These are phyloP conservation scores for Yamadazyma taylorii DNA, from an alignment of 1,139 yeast genomes.

Conservation along the genomic window DNA sequence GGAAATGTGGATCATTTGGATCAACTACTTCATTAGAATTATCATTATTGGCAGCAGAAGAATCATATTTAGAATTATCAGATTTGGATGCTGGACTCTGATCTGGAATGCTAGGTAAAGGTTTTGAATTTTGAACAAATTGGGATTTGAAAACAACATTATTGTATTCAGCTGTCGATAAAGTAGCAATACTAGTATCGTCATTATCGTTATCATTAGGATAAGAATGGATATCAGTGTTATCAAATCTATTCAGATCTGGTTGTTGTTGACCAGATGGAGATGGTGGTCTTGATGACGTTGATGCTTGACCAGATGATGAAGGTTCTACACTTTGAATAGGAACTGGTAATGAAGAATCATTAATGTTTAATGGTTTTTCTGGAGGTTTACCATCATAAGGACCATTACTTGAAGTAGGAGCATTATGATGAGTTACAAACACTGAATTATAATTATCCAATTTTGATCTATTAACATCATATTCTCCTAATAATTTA, in stretches of 20 bases:
- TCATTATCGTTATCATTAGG: slow-evolving; percentile 25
- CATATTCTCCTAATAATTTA: slow-evolving; percentile 70
- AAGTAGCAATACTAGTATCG: slow-evolving; percentile 41
- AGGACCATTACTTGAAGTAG: slow-evolving; percentile 4
- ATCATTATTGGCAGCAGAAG: not conserved
- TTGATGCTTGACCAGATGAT: no score
- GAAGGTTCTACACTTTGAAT: no score
- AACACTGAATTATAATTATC: slow-evolving; percentile 31
- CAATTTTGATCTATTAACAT: slow-evolving; percentile 40
- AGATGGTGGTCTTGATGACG: no score
- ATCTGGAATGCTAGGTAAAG: slow-evolving; percentile 28
- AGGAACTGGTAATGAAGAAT: not conserved
- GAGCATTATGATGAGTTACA: slow-evolving; percentile 14
- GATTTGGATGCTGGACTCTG: slow-evolving; percentile 3
- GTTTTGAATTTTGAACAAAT: slow-evolving; percentile 26
- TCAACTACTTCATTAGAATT: not conserved
- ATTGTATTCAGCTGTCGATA: slow-evolving; percentile 56
- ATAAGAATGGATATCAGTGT: not conserved
- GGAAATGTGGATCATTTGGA: not conserved
- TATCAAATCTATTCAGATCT: no score
- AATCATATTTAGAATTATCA: not conserved
- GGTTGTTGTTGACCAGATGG: no score
- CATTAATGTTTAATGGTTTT: not conserved
- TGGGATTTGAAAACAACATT: slow-evolving; percentile 54
- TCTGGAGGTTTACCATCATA: slow-evolving; percentile 3